Evolutionary conservation across 2,329 filamentous ascomycete genomes (phyloP).

Genomic region (Penicillium sp.): DNA sequence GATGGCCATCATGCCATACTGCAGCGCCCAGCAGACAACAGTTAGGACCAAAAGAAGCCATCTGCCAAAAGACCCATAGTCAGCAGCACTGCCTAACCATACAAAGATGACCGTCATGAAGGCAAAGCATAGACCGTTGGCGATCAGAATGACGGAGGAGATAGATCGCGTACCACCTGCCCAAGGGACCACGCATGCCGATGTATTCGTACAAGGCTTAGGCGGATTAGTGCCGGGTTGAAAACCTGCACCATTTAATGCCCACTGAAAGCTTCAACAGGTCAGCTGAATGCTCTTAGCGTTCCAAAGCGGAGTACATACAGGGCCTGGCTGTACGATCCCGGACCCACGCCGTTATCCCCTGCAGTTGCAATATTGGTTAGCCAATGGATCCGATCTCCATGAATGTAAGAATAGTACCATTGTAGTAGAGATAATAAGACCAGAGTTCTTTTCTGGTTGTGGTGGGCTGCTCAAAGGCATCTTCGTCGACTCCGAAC

Average conservation of each 20-base stretch:
- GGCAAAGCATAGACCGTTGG: slow-evolving; percentile 42
- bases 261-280: slow-evolving; percentile 37
- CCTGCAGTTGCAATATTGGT: slow-evolving; percentile 17
- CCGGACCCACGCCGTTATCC: slow-evolving; percentile 44
- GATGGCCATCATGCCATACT: slow-evolving; percentile 42
- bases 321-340: slow-evolving; percentile 41
- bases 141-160: slow-evolving; percentile 40
- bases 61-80: slow-evolving; percentile 42
- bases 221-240: slow-evolving; percentile 35
- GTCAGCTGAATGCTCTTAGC: background rate
- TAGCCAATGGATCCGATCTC: background rate
- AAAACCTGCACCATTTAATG: slow-evolving; percentile 37
- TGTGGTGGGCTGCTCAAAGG: slow-evolving; percentile 38
- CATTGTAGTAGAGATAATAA: slow-evolving; percentile 45
- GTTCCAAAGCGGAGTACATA: slow-evolving; percentile 9
- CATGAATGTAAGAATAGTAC: slow-evolving; percentile 10
- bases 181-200: slow-evolving; percentile 41
- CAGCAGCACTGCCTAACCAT: slow-evolving; percentile 41
- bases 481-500: slow-evolving; percentile 36
- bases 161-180: slow-evolving; percentile 36
- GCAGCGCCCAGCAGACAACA: slow-evolving; percentile 40
- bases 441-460: slow-evolving; percentile 42
- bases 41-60: slow-evolving; percentile 42
- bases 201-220: slow-evolving; percentile 29
- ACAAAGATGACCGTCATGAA: slow-evolving; percentile 45